Evolutionary conservation across 2,329 filamentous ascomycete species (phyloP).

Genomic region (Ceratocystis huliohia): DNA sequence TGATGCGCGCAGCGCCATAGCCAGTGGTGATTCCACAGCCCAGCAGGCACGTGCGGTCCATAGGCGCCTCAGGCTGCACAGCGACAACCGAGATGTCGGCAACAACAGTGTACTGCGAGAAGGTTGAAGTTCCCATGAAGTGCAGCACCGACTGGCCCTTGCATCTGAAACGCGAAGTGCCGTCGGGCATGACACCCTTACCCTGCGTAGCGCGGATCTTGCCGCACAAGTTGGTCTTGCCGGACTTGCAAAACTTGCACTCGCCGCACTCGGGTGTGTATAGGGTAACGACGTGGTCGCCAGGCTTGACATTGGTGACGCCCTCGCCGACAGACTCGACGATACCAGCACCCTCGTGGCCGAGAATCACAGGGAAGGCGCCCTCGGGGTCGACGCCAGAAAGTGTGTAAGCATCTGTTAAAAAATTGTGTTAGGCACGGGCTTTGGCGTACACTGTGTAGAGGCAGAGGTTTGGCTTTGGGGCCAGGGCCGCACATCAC

Average conservation of each 20-base stretch:
- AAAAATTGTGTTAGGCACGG: not conserved
- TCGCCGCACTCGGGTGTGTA: constrained; percentile 95
- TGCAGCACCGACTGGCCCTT: constrained; percentile 91
- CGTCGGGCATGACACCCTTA: constrained; percentile 92
- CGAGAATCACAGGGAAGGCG: constrained; percentile 77
- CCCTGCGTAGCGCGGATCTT: constrained; percentile 98
- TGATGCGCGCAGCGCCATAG: constrained; percentile 90
- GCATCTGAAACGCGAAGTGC: constrained; percentile 85
- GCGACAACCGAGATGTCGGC: constrained; percentile 97
- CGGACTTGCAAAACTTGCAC: constrained; percentile 99
- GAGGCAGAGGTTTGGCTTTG: not conserved
- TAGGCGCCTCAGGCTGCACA: constrained; percentile 77
- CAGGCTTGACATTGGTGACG: constrained; percentile 85
- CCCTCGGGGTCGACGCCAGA: constrained; percentile 96
- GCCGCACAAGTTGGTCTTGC: constrained; percentile 97
- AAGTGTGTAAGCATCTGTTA: constrained; percentile 75
- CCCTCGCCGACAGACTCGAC: constrained; percentile 91
- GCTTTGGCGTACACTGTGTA: not conserved
- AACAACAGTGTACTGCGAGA: constrained; percentile 97
- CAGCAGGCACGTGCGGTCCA: constrained; percentile 91
- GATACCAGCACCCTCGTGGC: constrained; percentile 82
- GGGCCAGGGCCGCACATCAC: not conserved
- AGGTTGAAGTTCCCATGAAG: constrained; percentile 99
- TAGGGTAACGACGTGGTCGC: constrained; percentile 80
- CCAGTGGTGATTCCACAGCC: constrained; percentile 98